Conservation (phyloP, 2,329 filamentous ascomycete species). For the Tolypocladium ovalisporum region DNA sequence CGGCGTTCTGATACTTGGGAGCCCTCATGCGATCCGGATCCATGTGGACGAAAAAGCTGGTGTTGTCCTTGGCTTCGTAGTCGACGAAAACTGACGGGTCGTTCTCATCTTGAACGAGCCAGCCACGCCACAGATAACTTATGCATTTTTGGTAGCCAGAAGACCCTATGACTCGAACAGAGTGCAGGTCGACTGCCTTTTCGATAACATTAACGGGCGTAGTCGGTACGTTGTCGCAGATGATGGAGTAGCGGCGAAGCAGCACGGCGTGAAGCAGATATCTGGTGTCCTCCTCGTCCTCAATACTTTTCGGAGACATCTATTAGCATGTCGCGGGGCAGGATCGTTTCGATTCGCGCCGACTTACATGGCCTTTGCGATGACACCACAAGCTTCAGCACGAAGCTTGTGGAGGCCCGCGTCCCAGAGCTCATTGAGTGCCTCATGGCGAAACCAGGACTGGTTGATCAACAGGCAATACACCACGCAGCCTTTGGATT, state of each 20-base stretch:
- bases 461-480: constrained; percentile 67
- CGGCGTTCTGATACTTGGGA: constrained; percentile 82
- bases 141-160: constrained; percentile 96
- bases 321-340: not conserved
- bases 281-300: constrained; percentile 65
- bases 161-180: constrained; percentile 76
- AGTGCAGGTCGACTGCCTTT: constrained; percentile 86
- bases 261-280: constrained; percentile 75
- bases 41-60: constrained; percentile 68
- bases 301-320: constrained; percentile 49
- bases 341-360: not conserved
- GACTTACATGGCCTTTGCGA: constrained; percentile 65
- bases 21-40: constrained; percentile 92
- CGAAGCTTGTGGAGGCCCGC: constrained; percentile 71
- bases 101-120: constrained; percentile 91
- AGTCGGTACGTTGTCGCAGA: constrained; percentile 61
- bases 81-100: constrained; percentile 84
- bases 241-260: constrained; percentile 78
- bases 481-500: constrained; percentile 71
- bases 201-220: constrained; percentile 81
- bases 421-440: constrained; percentile 79
- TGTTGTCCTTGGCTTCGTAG: constrained; percentile 73
- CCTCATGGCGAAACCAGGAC: constrained; percentile 70
- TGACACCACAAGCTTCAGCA: constrained; percentile 76
- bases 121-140: constrained; percentile 84